Base-by-base conservation (phyloP, 192 early-diverging fungal genomes). In the Coemansia sp. region DNA sequence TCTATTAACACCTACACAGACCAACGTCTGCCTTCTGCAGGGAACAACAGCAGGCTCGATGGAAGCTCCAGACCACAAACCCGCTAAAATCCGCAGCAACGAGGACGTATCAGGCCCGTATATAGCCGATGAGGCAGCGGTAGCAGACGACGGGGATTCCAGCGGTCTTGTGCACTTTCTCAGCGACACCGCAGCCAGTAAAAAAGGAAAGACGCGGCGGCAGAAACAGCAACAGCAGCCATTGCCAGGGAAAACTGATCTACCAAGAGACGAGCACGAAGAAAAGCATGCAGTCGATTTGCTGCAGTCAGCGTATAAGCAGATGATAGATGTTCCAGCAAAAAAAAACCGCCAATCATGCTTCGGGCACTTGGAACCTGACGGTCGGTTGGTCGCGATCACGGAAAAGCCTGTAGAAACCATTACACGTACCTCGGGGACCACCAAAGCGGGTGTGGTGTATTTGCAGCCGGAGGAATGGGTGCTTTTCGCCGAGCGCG, bases 381-480 rank as follows among this genome's bases (percentile, higher is more conserved):
- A 55, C 18, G 35, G 39, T n/a, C 52, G 54, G 5, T 56, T 39
- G 5, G 74, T 73, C 2, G 33, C 28, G 0, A 71, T 81, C 4
- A 14, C 35, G 14, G 54, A 64, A n/a, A 72, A 54, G 15, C 79
- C 79, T 0, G 61, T 73, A 4, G 56, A 76, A 17, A 57, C 54
- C 0, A 71, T 82, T 28, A 54, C 79, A 9, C 67, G 72, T 14
- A 74, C 75, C 18, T 61, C 61, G 11, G 79, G 79, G 0, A 45
- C 33, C 7, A 5, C 74, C n/a, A 33, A 6, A n/a, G 41, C 28
- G 1, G 75, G 72, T 5, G 35, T 53, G 15, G 60, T 67, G 5
- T 28, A 66, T 34, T 64, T 82, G 18, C 35, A 71, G 39, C 74
- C 74, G 4, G 79, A 82, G 18, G 79, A 82, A 39, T 82, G 74